phyloP scores from a whole-genome alignment of 2,329 filamentous ascomycete species.

The Talaromyces amestolkiae region DNA sequence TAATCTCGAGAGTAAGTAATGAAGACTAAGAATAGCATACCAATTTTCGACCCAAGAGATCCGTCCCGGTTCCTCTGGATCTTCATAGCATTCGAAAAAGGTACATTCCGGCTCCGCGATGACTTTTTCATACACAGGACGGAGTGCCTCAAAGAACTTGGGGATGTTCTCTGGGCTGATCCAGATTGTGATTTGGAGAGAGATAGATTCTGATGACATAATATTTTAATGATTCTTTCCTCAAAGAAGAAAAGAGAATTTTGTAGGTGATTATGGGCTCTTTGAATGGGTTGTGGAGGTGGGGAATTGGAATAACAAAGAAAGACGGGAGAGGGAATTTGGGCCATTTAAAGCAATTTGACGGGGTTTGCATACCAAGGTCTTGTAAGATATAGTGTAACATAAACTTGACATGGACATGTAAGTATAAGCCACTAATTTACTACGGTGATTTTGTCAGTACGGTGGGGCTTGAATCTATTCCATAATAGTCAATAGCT shows the following conservation, averaged over 20 bases:
- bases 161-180: constrained; percentile 25
- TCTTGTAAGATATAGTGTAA: background rate
- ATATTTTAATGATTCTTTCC: background rate
- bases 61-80: constrained; percentile 37
- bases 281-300: background rate
- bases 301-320: background rate
- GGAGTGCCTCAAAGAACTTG: constrained; percentile 36
- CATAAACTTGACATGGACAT: background rate
- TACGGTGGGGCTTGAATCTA: no score
- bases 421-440: background rate
- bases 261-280: background rate
- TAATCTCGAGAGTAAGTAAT: background rate
- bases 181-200: constrained; percentile 10
- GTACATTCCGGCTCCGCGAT: constrained; percentile 44
- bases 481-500: no score
- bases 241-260: background rate
- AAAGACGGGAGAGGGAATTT: background rate
- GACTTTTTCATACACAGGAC: constrained; percentile 41
- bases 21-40: constrained; percentile 23
- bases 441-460: background rate
- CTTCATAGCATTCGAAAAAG: constrained; percentile 46
- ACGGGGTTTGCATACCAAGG: background rate
- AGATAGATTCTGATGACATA: constrained; percentile 4
- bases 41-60: constrained; percentile 47
- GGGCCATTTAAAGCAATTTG: background rate